Evolutionary conservation across 257 asterid genomes (phyloP).

Genomic region (Leptodermis oblonga): DNA sequence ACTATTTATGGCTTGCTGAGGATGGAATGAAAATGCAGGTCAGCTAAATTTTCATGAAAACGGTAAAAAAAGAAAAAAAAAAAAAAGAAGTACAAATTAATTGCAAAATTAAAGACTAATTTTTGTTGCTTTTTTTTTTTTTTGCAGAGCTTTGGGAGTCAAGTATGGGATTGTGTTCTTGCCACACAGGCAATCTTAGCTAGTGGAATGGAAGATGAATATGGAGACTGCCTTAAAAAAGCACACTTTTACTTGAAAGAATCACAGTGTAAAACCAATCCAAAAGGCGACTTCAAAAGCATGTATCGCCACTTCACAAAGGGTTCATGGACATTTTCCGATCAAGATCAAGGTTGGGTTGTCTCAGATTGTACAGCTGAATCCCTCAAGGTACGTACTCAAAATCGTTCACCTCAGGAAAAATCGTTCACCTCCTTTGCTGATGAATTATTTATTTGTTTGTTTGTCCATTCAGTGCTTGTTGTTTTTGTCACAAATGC

Average conservation of each 20-base stretch:
- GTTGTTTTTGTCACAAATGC: conserved; percentile 25
- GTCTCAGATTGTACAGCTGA: conserved; percentile 79
- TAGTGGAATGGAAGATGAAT: conserved; percentile 72
- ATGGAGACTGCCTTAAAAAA: conserved; percentile 64
- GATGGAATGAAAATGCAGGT: conserved; percentile 93
- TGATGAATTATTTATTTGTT: too few species aligned
- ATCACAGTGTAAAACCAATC: conserved; percentile 69
- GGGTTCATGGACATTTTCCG: conserved; percentile 84
- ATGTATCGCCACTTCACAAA: conserved; percentile 75
- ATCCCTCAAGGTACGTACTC: conserved; percentile 47
- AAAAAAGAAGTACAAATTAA: too few species aligned
- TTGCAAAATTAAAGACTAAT: too few species aligned
- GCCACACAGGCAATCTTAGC: conserved; percentile 73
- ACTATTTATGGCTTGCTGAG: conserved; percentile 80
- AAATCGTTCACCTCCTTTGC: too few species aligned
- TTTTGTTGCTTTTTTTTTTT: too few species aligned
- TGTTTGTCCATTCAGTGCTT: conserved; percentile 35
- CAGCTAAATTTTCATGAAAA: background rate
- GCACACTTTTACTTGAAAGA: conserved; percentile 71
- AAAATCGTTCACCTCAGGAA: too few species aligned
- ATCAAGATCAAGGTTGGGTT: conserved; percentile 82
- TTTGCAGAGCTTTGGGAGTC: conserved; percentile 74
- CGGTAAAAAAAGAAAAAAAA: too few species aligned
- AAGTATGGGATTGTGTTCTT: conserved; percentile 58
- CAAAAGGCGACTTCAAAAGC: conserved; percentile 46